Conservation (phyloP, 2,329 filamentous ascomycete species). For the Westerdykella ornata region DNA sequence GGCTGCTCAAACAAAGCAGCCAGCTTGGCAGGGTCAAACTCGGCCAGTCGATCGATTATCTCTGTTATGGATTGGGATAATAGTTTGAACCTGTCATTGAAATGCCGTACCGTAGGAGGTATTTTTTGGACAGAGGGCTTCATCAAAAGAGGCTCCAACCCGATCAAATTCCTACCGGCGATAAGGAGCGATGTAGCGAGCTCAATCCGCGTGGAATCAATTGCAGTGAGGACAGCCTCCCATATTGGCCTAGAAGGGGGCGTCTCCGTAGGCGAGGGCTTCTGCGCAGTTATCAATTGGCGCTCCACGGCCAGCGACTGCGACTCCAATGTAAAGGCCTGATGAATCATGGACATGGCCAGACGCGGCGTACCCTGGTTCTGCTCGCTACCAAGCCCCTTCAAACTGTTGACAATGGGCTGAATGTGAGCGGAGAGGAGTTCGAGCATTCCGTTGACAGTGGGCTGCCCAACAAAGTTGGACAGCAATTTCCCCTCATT, state of each 20-base stretch:
- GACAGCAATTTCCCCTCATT: constrained; percentile 27
- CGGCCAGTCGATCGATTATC: constrained; percentile 70
- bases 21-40: constrained; percentile 65
- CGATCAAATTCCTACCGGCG: constrained; percentile 63
- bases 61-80: constrained; percentile 59
- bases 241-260: constrained; percentile 71
- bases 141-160: constrained; percentile 62
- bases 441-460: constrained; percentile 54
- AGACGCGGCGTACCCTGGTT: constrained; percentile 38
- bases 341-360: constrained; percentile 59
- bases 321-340: constrained; percentile 63
- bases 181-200: constrained; percentile 69
- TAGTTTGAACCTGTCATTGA: constrained; percentile 66
- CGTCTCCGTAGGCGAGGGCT: constrained; percentile 56
- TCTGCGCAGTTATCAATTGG: constrained; percentile 55
- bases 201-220: constrained; percentile 60
- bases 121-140: constrained; percentile 34
- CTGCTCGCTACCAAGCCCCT: constrained; percentile 22
- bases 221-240: constrained; percentile 64
- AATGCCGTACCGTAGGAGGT: constrained; percentile 57
- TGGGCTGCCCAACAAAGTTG: constrained; percentile 38
- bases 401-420: constrained; percentile 30
- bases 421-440: constrained; percentile 55
- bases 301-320: constrained; percentile 63
- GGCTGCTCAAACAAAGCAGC: constrained; percentile 61